A percentile compares a stretch with the other conserved stretches of the same genome.
These are phyloP conservation scores for Gossypium anomalum DNA, from an alignment of 345 rosid genomes.

Conservation along the genomic window DNA sequence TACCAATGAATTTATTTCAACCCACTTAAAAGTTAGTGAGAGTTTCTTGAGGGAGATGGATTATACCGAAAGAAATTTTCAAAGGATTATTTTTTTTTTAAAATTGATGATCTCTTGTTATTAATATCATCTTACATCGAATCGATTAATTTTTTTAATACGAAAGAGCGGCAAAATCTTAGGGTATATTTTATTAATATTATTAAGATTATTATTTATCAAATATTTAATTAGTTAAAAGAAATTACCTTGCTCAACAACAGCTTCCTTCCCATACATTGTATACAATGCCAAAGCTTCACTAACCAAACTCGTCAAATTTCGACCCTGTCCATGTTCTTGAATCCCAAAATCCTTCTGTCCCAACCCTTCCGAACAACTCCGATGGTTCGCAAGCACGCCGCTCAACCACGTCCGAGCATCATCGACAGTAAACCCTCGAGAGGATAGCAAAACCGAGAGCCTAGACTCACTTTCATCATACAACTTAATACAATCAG, in stretches of 20 bases:
- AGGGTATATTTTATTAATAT: too few species aligned
- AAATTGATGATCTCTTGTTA: too few species aligned
- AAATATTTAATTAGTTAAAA: background rate
- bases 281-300: conserved; percentile 43
- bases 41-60: too few species aligned
- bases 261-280: conserved; percentile 19
- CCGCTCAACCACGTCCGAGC: conserved; percentile 57
- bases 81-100: too few species aligned
- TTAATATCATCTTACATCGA: too few species aligned
- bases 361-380: conserved; percentile 53
- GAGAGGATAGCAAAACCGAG: conserved; percentile 24
- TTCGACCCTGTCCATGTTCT: conserved; percentile 19
- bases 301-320: conserved; percentile 35
- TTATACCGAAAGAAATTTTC: too few species aligned
- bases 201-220: too few species aligned
- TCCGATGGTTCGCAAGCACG: conserved; percentile 46
- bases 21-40: too few species aligned
- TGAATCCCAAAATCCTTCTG: conserved; percentile 27
- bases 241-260: conserved; percentile 23
- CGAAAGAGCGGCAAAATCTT: too few species aligned
- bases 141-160: too few species aligned
- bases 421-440: conserved; percentile 34
- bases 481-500: conserved; percentile 51
- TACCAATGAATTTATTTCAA: too few species aligned
- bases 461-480: conserved; percentile 49